A percentile compares a stretch with the other conserved stretches of the same genome.
These are phyloP conservation scores for Berkeleyomyces basicola DNA, from an alignment of 2,329 filamentous ascomycete species.

Conservation along the genomic window DNA sequence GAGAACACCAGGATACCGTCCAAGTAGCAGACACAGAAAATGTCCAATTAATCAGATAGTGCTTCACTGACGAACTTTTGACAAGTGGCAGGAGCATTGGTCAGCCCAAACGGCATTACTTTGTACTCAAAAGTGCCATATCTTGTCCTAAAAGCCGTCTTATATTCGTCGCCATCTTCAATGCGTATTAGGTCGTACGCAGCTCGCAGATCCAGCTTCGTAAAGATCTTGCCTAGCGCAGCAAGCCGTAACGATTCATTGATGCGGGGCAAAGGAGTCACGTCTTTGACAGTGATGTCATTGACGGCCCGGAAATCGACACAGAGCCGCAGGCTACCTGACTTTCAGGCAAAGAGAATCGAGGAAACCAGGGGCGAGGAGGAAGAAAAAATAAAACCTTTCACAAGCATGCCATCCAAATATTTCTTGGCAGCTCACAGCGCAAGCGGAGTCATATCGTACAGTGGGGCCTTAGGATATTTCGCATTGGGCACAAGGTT, in stretches of 20 bases:
- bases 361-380: not conserved
- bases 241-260: not conserved
- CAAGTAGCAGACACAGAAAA: not conserved
- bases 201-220: not conserved
- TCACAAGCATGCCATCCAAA: no score
- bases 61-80: not conserved
- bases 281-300: no score
- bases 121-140: not conserved
- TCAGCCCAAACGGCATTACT: not conserved
- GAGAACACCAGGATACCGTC: not conserved
- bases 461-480: no score
- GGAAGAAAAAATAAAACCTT: not conserved
- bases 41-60: not conserved
- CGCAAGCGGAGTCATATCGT: no score
- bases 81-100: not conserved
- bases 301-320: not conserved
- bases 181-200: not conserved
- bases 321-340: not conserved
- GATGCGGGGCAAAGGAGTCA: no score
- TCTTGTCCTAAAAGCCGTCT: not conserved
- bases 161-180: not conserved
- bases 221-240: not conserved
- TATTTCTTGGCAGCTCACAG: no score
- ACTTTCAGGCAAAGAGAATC: not conserved
- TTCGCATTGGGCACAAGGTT: no score